Evolutionary conservation across 2,329 filamentous ascomycete species (phyloP), one percentile per base, ranked within the genome.

Genomic region (Penicillium sp.): DNA sequence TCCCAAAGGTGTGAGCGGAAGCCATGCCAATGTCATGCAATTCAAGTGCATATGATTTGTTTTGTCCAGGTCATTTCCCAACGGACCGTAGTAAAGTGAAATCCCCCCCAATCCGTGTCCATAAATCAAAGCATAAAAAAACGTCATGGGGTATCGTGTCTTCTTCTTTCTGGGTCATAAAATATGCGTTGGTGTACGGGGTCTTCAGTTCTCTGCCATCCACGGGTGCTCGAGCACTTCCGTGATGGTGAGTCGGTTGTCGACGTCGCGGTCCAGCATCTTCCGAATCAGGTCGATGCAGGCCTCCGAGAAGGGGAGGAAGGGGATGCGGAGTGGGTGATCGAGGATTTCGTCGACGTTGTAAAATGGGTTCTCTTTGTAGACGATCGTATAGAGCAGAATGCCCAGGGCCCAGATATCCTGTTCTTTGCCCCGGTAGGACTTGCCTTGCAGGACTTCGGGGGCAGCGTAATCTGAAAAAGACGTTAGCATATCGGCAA

Each of bases 311-410:
- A 76, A 77, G 4, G 74, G 75, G 18, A 77, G 58, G 56, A 75
- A 96, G 0, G 94, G 94, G 25, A 99, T 87, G 43, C 94, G 84
- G 53, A 99, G 78, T 63, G 96, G 92, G 66, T 92, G 92, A 70
- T 99, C 94, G 83, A 97, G 95, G 67, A 99, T 99, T 78, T 99
- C 94, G 71, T 99, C 94, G 65, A 97, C 94, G 73, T 89, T 95
- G 80, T 97, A 97, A 73, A 96, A 99, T 0, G 94, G 92, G 68
- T 99, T 99, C 75, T 99, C 94, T 76, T 97, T 99, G 81, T 99
- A 99, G 66, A 97, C 88, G 67, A 99, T 96, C 25, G 94, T 99
- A 77, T 99, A 99, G 13, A 99, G 83, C 24, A 99, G 81, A 65
- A 99, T 97, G 22, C 94, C 94, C 14, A 99, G 81, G 0, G 94